Base-by-base conservation (phyloP, 495 filamentous ascomycete genomes). In the Podospora conica region DNA sequence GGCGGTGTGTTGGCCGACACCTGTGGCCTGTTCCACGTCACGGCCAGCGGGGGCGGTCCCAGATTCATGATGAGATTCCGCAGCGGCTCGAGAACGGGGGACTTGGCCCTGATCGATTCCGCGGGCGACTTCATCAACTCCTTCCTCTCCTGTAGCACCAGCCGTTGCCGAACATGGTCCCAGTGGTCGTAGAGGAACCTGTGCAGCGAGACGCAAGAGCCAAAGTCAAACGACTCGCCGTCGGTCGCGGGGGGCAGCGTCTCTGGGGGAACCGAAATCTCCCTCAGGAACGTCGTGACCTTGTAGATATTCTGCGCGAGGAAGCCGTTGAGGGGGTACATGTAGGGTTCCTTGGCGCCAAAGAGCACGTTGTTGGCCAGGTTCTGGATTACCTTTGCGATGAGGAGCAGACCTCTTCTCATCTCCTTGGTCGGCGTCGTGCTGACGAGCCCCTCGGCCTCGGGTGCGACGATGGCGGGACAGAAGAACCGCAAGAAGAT, bases 401-500 rank as follows among this genome's bases (percentile, higher is more conserved):
- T 87, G 27, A 89, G 79, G 24, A 89, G 78, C 25, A 89, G 75
- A 3, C 87, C 87, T 63, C 87, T 79, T 21, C 87, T 80, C 84
- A 88, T 87, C 65, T 88, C 85, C 69, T 88, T 88, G 6, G 85
- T 85, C 12, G 85, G 85, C 12, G 84, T 66, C 15, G 73, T 76
- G 28, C 76, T 69, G 21, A 88, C 82, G n/a, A 89, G 77, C 5
- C 85, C 86, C 71, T 89, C 87, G 9, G 79, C 83, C 71, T 89
- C 87, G 1, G 87, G 87, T 3, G 87, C 84, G 10, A 89, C 87
- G 65, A 89, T 88, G 18, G 87, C 87, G 22, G 86, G 87, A 64
- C 87, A 88, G 69, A 89, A 89, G 78, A 88, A 89, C 15, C 87
- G 82, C 20, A 89, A 76, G 69, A 89, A 89, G 63, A 89, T 87